phyloP scores from a whole-genome alignment of 768 basidiomycete genomes.

The Tricholoma saponaceum region DNA sequence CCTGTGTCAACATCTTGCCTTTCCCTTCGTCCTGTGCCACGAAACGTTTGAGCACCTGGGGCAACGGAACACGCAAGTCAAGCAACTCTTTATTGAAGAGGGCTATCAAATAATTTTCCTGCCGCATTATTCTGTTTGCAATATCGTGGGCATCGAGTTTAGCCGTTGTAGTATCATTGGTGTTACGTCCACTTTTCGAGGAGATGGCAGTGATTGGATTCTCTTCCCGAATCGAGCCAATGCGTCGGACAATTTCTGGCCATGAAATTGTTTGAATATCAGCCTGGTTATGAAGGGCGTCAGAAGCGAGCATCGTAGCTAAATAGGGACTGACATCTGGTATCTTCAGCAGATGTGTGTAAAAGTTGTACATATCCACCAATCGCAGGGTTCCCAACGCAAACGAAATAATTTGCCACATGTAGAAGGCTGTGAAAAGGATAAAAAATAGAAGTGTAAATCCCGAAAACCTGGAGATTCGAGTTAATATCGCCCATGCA shows the following conservation, averaged over 20 bases:
- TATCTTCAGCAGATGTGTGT: slow-evolving; percentile 87
- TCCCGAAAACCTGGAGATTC: slow-evolving; percentile 65
- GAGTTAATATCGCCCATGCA: background rate
- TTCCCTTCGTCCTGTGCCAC: slow-evolving; percentile 54
- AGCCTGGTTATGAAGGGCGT: slow-evolving; percentile 44
- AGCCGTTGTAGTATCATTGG: slow-evolving; percentile 66
- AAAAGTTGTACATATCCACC: slow-evolving; percentile 94
- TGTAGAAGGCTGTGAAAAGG: slow-evolving; percentile 82
- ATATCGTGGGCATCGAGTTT: slow-evolving; percentile 97
- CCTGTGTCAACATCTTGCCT: slow-evolving; percentile 79
- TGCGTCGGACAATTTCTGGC: slow-evolving; percentile 90
- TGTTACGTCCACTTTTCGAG: slow-evolving; percentile 44
- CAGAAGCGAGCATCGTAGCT: background rate
- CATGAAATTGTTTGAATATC: slow-evolving; percentile 98
- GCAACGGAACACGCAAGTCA: slow-evolving; percentile 82
- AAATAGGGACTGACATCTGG: slow-evolving; percentile 69
- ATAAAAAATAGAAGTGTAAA: slow-evolving; percentile 81
- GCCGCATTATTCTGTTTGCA: slow-evolving; percentile 95
- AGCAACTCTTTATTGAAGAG: slow-evolving; percentile 96
- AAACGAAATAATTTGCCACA: slow-evolving; percentile 85
- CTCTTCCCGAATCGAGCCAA: slow-evolving; percentile 84
- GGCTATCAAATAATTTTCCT: slow-evolving; percentile 98
- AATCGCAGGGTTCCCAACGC: slow-evolving; percentile 71
- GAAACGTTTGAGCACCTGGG: slow-evolving; percentile 49
- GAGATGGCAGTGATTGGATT: slow-evolving; percentile 91